phyloP scores from a whole-genome alignment of 768 basidiomycete species.

The Calocybe cyanea region DNA sequence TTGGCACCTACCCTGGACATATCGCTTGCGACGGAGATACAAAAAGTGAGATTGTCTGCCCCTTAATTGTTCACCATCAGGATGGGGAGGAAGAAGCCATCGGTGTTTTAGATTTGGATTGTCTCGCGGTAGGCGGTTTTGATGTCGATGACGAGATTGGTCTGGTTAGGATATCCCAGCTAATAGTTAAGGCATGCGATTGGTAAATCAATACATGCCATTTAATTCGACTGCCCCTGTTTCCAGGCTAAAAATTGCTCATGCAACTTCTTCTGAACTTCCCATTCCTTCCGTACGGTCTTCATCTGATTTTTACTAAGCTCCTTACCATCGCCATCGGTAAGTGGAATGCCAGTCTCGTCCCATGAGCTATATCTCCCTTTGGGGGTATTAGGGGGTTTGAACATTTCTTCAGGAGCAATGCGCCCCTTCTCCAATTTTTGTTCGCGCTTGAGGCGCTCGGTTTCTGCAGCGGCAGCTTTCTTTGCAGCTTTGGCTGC shows the following conservation, averaged over 20 bases:
- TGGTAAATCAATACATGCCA: slow-evolving; percentile 42
- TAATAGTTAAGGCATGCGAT: slow-evolving; percentile 61
- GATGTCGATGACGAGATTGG: slow-evolving; percentile 75
- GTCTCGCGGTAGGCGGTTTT: slow-evolving; percentile 67
- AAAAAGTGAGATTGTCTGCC: slow-evolving; percentile 86
- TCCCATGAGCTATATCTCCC: slow-evolving; percentile 83
- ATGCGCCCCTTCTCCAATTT: slow-evolving; percentile 85
- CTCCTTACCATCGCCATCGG: slow-evolving; percentile 82
- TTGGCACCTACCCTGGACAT: slow-evolving; percentile 83
- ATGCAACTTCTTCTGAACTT: slow-evolving; percentile 73
- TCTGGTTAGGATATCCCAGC: slow-evolving; percentile 63
- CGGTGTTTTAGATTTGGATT: slow-evolving; percentile 86
- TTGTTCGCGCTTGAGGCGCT: slow-evolving; percentile 62
- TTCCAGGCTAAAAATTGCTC: slow-evolving; percentile 64
- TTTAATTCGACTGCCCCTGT: slow-evolving; percentile 19
- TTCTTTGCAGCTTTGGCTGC: slow-evolving; percentile 82
- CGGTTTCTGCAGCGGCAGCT: slow-evolving; percentile 61
- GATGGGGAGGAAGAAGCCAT: slow-evolving; percentile 27
- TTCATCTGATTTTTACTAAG: slow-evolving; percentile 79
- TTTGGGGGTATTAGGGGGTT: slow-evolving; percentile 69
- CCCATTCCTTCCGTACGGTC: slow-evolving; percentile 72
- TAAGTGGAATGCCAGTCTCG: slow-evolving; percentile 77
- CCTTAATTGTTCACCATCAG: slow-evolving; percentile 43
- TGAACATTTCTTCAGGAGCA: slow-evolving; percentile 77
- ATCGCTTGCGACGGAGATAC: slow-evolving; percentile 93